phyloP scores from a whole-genome alignment of 208 protist genomes.

The Endotrypanum monterogeii region DNA sequence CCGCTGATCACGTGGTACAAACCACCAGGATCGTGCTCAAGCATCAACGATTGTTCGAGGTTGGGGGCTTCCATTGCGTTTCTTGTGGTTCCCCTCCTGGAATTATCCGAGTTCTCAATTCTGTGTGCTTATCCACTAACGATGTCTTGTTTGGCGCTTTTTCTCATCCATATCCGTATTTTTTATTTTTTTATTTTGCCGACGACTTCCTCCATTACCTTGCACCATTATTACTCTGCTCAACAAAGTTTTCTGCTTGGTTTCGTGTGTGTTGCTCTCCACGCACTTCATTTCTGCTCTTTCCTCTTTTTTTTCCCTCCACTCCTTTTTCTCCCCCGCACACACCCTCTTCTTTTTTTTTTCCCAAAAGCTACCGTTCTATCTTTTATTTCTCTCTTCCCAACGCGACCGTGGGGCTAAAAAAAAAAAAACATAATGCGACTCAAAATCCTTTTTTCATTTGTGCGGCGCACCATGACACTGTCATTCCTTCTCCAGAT shows the following conservation, averaged over 20 bases:
- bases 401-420: no score
- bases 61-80: neutral
- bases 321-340: neutral
- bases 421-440: constrained; percentile 2
- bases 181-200: no score
- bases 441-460: neutral
- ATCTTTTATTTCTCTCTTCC: no score
- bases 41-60: neutral
- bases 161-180: neutral
- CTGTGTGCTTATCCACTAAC: neutral
- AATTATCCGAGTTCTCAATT: neutral
- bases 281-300: neutral
- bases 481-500: constrained; percentile 1
- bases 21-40: neutral
- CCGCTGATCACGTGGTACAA: neutral
- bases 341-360: neutral
- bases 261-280: neutral
- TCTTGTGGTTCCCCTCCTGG: neutral
- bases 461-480: neutral
- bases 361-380: no score
- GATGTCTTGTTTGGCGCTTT: neutral
- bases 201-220: neutral
- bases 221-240: neutral
- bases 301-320: neutral
- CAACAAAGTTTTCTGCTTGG: neutral